Conservation (phyloP, 257 asterid species). For the Lantana camara region DNA sequence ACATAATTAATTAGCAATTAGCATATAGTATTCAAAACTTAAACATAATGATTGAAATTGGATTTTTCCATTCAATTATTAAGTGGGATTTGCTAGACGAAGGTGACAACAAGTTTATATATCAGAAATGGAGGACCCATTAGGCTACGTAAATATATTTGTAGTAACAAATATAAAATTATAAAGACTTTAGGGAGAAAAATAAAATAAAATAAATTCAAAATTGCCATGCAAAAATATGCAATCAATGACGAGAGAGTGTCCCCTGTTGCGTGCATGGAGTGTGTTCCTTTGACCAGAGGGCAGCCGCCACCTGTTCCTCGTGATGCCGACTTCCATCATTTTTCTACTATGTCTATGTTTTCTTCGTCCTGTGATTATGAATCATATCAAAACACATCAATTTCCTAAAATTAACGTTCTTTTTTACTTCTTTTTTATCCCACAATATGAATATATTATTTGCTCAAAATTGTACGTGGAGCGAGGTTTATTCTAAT, state of each 20-base stretch:
- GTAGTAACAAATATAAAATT: too few relatives aligned
- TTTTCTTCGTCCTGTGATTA: too few relatives aligned
- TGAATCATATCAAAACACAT: constrained; percentile 5
- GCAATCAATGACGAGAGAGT: constrained; percentile 53
- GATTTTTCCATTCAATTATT: neutral
- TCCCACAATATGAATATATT: too few relatives aligned
- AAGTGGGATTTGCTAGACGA: constrained; percentile 4
- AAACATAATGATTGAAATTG: neutral
- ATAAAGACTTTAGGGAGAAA: neutral
- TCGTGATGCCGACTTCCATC: constrained; percentile 34
- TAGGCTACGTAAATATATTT: neutral
- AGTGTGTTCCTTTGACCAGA: constrained; percentile 43
- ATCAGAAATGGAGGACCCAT: constrained; percentile 14
- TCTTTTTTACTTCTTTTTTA: neutral
- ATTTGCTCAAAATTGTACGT: too few relatives aligned
- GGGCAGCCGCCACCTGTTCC: constrained; percentile 59
- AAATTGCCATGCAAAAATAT: constrained; percentile 44
- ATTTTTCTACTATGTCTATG: constrained; percentile 1
- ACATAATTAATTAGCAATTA: too few relatives aligned
- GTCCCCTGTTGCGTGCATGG: constrained; percentile 56
- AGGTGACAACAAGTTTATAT: constrained; percentile 7
- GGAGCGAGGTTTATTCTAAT: too few relatives aligned
- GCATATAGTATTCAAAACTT: neutral
- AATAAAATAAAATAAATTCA: neutral
- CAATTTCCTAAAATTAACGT: constrained; percentile 19